Evolutionary conservation across 306 rosid genomes (phyloP).

Genomic region (Mimosa pudica): DNA sequence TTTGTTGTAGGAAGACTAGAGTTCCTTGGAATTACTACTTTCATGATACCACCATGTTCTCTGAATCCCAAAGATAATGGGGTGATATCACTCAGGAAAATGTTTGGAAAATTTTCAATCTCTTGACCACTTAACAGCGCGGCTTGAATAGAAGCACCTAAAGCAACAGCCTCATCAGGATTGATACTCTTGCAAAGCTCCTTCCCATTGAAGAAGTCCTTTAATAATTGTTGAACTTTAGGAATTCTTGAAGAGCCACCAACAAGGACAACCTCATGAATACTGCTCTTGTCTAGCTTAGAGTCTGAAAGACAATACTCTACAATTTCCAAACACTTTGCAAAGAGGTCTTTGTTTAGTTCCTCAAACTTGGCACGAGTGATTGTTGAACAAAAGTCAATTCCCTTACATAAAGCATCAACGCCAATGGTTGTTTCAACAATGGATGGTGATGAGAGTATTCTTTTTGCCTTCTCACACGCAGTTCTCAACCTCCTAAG

Average conservation of each 20-base stretch:
- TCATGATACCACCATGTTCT: too few relatives aligned
- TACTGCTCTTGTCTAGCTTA: neutral
- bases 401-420: neutral
- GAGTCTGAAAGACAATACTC: neutral
- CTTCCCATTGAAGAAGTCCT: neutral
- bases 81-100: conserved; percentile 33
- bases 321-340: neutral
- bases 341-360: neutral
- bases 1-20: too few relatives aligned
- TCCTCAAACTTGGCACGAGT: neutral
- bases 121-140: neutral
- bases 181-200: neutral
- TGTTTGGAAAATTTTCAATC: neutral
- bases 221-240: neutral
- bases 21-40: too few relatives aligned
- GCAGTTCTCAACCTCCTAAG: conserved; percentile 14
- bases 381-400: neutral
- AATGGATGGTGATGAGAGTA: neutral
- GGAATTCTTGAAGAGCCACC: neutral
- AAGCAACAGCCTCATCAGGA: conserved; percentile 4
- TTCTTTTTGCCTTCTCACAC: neutral
- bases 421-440: neutral
- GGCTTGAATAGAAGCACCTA: neutral
- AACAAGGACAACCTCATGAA: neutral
- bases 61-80: conserved; percentile 52